A percentile compares a stretch with the other conserved stretches of the same genome.
These are phyloP conservation scores for Theileria parva DNA, from an alignment of 169 alveolate species.

Conservation along the genomic window DNA sequence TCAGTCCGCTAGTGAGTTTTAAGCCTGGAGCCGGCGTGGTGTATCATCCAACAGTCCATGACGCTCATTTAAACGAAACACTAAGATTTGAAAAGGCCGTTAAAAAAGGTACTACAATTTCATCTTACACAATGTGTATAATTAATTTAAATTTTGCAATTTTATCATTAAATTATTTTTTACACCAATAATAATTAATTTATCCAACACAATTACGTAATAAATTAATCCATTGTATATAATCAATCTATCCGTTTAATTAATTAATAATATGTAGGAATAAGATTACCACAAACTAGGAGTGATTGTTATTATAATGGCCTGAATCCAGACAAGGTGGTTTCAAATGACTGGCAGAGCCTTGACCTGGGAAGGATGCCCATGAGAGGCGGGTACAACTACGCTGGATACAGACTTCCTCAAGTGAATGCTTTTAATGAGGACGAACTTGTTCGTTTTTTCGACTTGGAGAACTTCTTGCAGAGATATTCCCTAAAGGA, in stretches of 20 bases:
- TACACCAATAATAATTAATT: too few species aligned
- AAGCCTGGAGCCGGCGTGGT: constrained; percentile 80
- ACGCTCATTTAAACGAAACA: constrained; percentile 50
- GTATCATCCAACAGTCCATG: constrained; percentile 66
- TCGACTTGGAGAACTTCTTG: constrained; percentile 60
- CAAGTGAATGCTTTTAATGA: constrained; percentile 75
- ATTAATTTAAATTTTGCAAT: background rate
- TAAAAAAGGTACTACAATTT: constrained; percentile 20
- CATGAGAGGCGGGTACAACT: constrained; percentile 75
- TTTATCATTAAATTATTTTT: too few species aligned
- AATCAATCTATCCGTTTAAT: too few species aligned
- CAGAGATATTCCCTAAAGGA: constrained; percentile 62
- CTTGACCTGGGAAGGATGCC: constrained; percentile 64
- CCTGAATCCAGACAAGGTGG: constrained; percentile 71
- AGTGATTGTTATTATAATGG: constrained; percentile 72
- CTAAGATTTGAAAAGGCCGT: constrained; percentile 45
- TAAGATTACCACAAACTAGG: constrained; percentile 57
- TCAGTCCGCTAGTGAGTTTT: constrained; percentile 75
- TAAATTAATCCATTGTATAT: too few species aligned
- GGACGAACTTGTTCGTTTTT: constrained; percentile 75
- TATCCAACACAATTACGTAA: too few species aligned
- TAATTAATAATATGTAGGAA: constrained; percentile 27
- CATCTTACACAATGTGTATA: background rate
- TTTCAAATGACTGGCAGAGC: constrained; percentile 70
- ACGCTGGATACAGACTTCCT: constrained; percentile 71